Evolutionary conservation across 2,329 filamentous ascomycete genomes (phyloP).

Genomic region (Didymella lethalis): DNA sequence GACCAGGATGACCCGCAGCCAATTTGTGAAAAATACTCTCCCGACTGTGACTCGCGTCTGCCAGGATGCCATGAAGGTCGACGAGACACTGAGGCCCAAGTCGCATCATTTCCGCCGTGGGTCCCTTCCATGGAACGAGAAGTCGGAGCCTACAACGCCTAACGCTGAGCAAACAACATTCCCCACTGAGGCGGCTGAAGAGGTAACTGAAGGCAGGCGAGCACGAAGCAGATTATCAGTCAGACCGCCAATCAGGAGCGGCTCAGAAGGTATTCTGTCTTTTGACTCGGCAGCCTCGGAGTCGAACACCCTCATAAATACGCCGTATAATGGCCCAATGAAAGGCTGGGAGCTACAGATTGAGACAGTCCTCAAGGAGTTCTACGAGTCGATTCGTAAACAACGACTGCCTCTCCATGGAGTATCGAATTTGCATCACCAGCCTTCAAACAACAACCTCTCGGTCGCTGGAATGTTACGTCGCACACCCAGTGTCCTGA

Average conservation of each 20-base stretch:
- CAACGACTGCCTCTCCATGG: conserved; percentile 88
- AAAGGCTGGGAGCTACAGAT: conserved; percentile 88
- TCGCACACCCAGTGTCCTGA: conserved; percentile 87
- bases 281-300: conserved; percentile 56
- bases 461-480: conserved; percentile 78
- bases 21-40: conserved; percentile 97
- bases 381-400: conserved; percentile 87
- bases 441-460: conserved; percentile 65
- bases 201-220: conserved; percentile 48
- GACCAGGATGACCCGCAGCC: conserved; percentile 91
- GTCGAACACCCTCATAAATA: conserved; percentile 79
- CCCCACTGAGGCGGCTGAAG: conserved; percentile 39
- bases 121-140: conserved; percentile 48
- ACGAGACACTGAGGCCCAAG: conserved; percentile 47
- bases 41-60: conserved; percentile 80
- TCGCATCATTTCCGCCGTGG: conserved; percentile 46
- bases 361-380: conserved; percentile 89
- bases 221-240: conserved; percentile 54
- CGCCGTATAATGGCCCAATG: conserved; percentile 75
- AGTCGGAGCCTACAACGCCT: conserved; percentile 47
- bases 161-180: conserved; percentile 39
- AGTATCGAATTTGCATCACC: conserved; percentile 62
- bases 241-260: conserved; percentile 49
- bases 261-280: conserved; percentile 45
- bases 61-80: conserved; percentile 68